Base-by-base conservation (phyloP, 2,329 filamentous ascomycete genomes). In the Ceratocystis cubensis region DNA sequence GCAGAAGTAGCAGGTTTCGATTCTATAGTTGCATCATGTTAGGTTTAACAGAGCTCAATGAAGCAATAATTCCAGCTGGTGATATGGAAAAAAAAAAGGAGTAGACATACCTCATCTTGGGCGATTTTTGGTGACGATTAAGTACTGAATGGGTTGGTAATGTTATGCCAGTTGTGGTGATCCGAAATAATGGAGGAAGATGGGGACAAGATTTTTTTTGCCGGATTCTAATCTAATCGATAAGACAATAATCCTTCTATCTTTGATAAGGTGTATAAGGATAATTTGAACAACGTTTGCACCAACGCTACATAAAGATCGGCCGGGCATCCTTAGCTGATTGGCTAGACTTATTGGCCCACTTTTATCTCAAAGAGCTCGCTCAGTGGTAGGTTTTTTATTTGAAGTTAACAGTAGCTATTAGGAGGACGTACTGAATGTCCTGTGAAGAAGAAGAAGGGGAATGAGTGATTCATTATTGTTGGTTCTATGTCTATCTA, bases 1-100 rank as follows among this genome's bases (percentile, higher is more conserved):
- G 74, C 77, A 79, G 68, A 78, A 79, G 70, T 76, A 78, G 71
- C 77, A 79, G 57, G 76, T 75, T 70, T 79, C 77, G 72, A 79
- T 78, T 73, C 76, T 78, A 65, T 33, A 50, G 56, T 46, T 13
- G 22, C 22, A 22, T 20, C n/a, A 53, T 41, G 56, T 67, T 66
- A 65, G 33, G 17, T 53, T 45, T 50, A 33, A 28, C 3, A 41
- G n/a, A 53, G 28, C 7, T 61, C 5, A 64, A 30, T n/a, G 25
- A 20, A 62, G n/a, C 15, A 45, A 37, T 2, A 22, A 30, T 20
- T 13, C 15, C 15, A 30, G 28, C 20, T 22, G n/a, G 13, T 8
- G 33, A n/a, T n/a, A 57, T 17, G 28, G 41, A 20, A 22, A 28
- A n/a, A 46, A 22, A 28, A n/a, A 53, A 41, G 37, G 0, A 13